phyloP scores from a whole-genome alignment of 192 early-diverging fungal species.

The Cetraspora pellucida region DNA sequence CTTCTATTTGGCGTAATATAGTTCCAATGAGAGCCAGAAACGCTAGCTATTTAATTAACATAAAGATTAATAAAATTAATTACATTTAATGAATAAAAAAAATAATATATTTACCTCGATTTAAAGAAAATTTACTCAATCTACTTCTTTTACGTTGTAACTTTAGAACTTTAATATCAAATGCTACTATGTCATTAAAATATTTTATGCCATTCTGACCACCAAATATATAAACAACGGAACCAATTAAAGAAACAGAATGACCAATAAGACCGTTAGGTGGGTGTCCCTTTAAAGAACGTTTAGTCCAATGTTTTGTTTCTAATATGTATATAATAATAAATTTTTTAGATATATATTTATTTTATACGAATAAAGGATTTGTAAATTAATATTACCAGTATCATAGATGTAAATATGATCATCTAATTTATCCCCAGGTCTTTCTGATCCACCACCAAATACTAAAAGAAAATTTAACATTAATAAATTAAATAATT shows the following conservation, averaged over 20 bases:
- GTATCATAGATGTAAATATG: no score
- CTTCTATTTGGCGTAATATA: constrained; percentile 3
- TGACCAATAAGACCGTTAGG: constrained; percentile 41
- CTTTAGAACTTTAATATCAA: neutral
- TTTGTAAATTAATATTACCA: neutral
- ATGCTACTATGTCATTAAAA: constrained; percentile 39
- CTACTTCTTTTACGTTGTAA: neutral
- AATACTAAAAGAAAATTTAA: no score
- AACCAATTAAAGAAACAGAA: constrained; percentile 37
- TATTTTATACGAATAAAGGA: constrained; percentile 21
- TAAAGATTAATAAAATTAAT: neutral
- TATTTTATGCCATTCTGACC: constrained; percentile 51
- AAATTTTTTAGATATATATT: neutral
- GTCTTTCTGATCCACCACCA: no score
- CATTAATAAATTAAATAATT: no score
- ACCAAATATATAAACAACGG: constrained; percentile 58
- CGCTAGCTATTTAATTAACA: neutral
- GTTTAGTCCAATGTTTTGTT: constrained; percentile 44
- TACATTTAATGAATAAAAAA: neutral
- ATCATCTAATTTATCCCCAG: no score
- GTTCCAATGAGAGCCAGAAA: constrained; percentile 20
- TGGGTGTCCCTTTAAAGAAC: constrained; percentile 33
- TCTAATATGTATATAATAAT: constrained; percentile 24
- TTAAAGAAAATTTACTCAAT: neutral
- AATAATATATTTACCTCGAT: neutral